A percentile compares a stretch with the other conserved stretches of the same genome.
Evolutionary conservation across 2,329 filamentous ascomycete species (phyloP).

Genomic region (Epicoccum nigrum): DNA sequence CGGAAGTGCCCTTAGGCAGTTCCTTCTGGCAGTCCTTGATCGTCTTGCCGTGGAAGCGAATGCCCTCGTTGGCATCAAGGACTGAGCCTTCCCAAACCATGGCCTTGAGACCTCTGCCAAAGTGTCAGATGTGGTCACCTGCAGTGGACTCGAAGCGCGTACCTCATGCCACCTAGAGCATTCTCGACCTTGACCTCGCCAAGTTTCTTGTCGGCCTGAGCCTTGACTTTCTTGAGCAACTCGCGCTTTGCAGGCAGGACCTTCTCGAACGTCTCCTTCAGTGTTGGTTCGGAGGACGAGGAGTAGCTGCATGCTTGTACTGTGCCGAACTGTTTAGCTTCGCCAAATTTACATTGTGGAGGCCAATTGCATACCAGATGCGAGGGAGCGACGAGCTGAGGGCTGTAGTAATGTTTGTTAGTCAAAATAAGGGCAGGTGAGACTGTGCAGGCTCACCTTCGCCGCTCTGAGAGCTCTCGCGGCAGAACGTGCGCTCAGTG

Average conservation of each 20-base stretch:
- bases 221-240: conserved; percentile 91
- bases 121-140: neutral
- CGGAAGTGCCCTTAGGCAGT: conserved; percentile 88
- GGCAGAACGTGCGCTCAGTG: conserved; percentile 67
- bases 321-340: conserved; percentile 29
- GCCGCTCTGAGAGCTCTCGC: conserved; percentile 68
- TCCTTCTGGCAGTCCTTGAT: conserved; percentile 97
- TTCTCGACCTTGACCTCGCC: conserved; percentile 95
- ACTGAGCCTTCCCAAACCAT: conserved; percentile 99
- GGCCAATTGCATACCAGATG: conserved; percentile 45
- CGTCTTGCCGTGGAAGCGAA: conserved; percentile 95
- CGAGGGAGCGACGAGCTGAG: conserved; percentile 39
- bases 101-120: conserved; percentile 77
- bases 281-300: conserved; percentile 78
- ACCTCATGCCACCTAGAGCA: conserved; percentile 93
- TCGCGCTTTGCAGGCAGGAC: conserved; percentile 92
- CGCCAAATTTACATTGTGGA: neutral
- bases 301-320: conserved; percentile 67
- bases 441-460: conserved; percentile 58
- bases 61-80: conserved; percentile 94
- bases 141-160: conserved; percentile 15
- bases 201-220: conserved; percentile 78
- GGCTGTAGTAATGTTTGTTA: conserved; percentile 33
- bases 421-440: conserved; percentile 1
- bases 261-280: conserved; percentile 84